Base-by-base conservation (phyloP, 2,329 filamentous ascomycete species). In the Pyrenochaeta sp. region DNA sequence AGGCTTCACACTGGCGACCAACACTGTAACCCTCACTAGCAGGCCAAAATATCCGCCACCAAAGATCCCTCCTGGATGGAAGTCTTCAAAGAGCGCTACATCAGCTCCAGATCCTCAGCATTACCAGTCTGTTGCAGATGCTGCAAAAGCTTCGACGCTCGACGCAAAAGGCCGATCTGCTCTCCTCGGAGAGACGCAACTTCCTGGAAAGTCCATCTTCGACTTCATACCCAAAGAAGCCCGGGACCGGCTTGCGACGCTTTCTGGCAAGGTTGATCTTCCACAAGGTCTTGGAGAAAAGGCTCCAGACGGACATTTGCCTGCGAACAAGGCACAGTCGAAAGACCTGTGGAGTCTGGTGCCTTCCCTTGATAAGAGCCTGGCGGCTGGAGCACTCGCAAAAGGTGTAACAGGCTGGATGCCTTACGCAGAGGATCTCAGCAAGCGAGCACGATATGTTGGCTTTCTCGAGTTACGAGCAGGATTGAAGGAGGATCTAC, bases 201-300 rank as follows among this genome's bases (percentile, higher is more conserved):
- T 98, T 0, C 93, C 93, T 0, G 91, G 92, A 0, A 97, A 98
- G 78, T 98, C 95, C 0, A 88, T 99, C 2, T 99, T 98, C 73
- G 93, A 98, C 76, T 99, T 90, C 75, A 83, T 99, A 61, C 90
- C 90, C 0, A 82, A 91, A 0, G 84, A 90, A 30, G 87, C 90
- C 3, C 87, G 95, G 56, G 89, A 94, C 45, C 86, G 88, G 21
- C 83, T 99, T 39, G 92, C 84, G 2, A 82, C 86, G 10, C 87
- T 87, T 1, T 92, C 91, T 2, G 93, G 93, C 1, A 92, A 87
- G 51, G 77, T 77, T 2, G 85, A 94, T 67, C 83, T 99, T 2
- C 95, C 95, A 0, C 85, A 87, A 7, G 95, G 89, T 0, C 79
- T 88, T 1, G 87, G 90, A 46, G 91, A 97, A 76, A 81, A 89